phyloP scores from a whole-genome alignment of 179 eudicot species.

The Heliamphora pulchella region DNA sequence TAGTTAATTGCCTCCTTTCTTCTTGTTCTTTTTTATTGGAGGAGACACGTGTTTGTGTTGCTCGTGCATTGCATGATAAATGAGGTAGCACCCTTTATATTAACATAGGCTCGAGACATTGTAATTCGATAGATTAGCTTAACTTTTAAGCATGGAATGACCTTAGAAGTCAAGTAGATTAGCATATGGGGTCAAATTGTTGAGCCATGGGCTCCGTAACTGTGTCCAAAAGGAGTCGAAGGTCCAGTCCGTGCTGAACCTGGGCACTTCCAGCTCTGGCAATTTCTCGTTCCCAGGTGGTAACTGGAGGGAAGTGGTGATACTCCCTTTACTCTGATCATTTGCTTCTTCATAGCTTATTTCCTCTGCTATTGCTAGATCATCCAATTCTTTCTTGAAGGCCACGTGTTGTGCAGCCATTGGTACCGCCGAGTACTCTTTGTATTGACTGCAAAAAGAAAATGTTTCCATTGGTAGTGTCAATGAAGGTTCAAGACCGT shows the following conservation, averaged over 20 bases:
- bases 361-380: neutral
- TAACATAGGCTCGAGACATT: no score
- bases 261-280: constrained; percentile 53
- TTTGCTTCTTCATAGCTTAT: neutral
- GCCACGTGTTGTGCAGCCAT: constrained; percentile 7
- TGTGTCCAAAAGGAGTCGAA: constrained; percentile 44
- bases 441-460: constrained; percentile 18
- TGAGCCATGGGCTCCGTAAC: constrained; percentile 61
- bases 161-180: constrained; percentile 22
- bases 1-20: no score
- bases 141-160: no score
- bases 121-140: no score
- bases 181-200: constrained; percentile 25
- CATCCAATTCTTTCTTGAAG: constrained; percentile 27
- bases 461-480: constrained; percentile 26
- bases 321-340: neutral
- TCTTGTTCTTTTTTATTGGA: no score
- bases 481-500: no score
- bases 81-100: no score
- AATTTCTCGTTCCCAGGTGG: constrained; percentile 33
- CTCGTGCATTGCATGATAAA: no score
- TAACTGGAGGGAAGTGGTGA: constrained; percentile 19
- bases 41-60: no score
- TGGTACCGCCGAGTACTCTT: constrained; percentile 22
- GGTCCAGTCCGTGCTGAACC: constrained; percentile 34